Evolutionary conservation across 2,329 filamentous ascomycete genomes (phyloP).

Genomic region (Didymella arachidicola): DNA sequence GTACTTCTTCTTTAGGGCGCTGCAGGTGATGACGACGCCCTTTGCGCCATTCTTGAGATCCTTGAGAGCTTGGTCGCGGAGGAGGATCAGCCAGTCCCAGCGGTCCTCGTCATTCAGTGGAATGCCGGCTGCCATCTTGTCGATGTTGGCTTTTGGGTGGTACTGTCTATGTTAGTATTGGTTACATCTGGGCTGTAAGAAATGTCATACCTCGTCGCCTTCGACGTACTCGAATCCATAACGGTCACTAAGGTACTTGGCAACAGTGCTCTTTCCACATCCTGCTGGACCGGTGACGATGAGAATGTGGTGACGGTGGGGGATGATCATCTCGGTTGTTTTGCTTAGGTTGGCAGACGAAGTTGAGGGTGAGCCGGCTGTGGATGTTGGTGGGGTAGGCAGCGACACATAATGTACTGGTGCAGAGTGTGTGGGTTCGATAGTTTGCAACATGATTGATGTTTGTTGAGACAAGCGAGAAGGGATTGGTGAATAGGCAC

Average conservation of each 20-base stretch:
- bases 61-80: slow-evolving; percentile 56
- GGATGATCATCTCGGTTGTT: slow-evolving; percentile 37
- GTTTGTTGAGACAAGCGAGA: slow-evolving; percentile 11
- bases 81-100: slow-evolving; percentile 86
- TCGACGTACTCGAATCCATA: slow-evolving; percentile 59
- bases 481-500: slow-evolving; percentile 3
- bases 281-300: slow-evolving; percentile 63
- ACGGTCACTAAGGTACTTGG: slow-evolving; percentile 54
- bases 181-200: background rate
- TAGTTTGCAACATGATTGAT: slow-evolving; percentile 47
- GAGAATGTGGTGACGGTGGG: slow-evolving; percentile 58
- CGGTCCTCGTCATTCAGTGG: slow-evolving; percentile 92
- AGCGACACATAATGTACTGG: slow-evolving; percentile 43
- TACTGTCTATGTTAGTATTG: slow-evolving; percentile 45
- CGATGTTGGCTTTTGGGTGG: slow-evolving; percentile 61
- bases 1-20: slow-evolving; percentile 95
- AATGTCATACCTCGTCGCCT: slow-evolving; percentile 58
- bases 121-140: slow-evolving; percentile 86
- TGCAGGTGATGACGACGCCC: slow-evolving; percentile 94
- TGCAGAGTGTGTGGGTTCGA: slow-evolving; percentile 38
- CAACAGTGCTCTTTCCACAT: slow-evolving; percentile 63
- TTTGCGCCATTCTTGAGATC: slow-evolving; percentile 46
- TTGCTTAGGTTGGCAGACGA: slow-evolving; percentile 29
- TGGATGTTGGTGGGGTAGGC: slow-evolving; percentile 42
- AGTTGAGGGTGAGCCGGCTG: slow-evolving; percentile 35